Base-by-base conservation (phyloP, 2,329 filamentous ascomycete genomes). In the Chrysosporium keratinophilum region DNA sequence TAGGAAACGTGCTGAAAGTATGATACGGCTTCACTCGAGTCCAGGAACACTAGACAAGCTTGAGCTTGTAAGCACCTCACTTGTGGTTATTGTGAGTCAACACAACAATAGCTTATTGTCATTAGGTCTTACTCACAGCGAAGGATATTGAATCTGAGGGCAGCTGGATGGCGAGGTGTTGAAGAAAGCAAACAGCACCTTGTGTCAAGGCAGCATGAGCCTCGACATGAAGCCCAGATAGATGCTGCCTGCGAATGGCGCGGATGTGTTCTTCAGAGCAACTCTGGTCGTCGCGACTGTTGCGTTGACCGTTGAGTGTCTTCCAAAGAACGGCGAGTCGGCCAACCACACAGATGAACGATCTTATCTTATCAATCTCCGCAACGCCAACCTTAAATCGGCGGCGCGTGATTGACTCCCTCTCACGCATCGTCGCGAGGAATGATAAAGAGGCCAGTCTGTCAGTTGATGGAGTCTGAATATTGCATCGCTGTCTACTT, bases 301-400 rank as follows among this genome's bases (percentile, higher is more conserved):
- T 7, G 28, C 35, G 42, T 35, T 35, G 23, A 41, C 33, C 31
- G 41, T 50, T 50, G 37, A 33, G 31, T 39, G n/a, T 7, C 23
- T 28, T 28, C 23, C 3, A 28, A 28, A 31, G 20, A 23, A 31
- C 15, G 33, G 19, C 17, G 15, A n/a, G 11, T 50, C 15, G 35
- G 7, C 19, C 37, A 43, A 37, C 40, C 49, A 23, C 48, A 11
- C 34, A 35, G 5, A 41, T 40, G 23, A 37, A 19, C 54, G 33
- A 58, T 59, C 59, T 61, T 61, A 61, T 61, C 59, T 61, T 61
- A 61, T 61, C 59, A 46, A 59, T 61, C 59, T 60, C 59, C 58
- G 57, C 55, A 47, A n/a, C 45, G 33, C 46, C 47, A 17, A 33
- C 12, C 14, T 43, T 51, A 44, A 20, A 17, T 4, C 40, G 14